Evolutionary conservation across 805 yeast genomes (phyloP).

Genomic region (Candida mattraensis): DNA sequence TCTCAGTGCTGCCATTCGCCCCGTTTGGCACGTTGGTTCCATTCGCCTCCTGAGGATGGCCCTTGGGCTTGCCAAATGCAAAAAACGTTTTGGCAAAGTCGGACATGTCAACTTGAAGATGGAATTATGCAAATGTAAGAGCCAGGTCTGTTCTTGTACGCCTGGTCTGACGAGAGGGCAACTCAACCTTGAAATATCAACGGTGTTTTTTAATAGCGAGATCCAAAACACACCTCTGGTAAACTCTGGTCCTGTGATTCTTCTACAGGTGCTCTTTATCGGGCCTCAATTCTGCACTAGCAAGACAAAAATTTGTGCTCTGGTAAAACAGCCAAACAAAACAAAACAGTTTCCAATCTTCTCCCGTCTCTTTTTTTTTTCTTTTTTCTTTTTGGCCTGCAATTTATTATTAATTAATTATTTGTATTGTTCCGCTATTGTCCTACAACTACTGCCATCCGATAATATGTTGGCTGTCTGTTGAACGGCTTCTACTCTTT

Average conservation of each 20-base stretch:
- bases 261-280: not conserved
- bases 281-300: not conserved
- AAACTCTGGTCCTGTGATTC: too few relatives aligned
- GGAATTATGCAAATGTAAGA: too few relatives aligned
- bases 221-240: not conserved
- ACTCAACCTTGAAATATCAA: slow-evolving; percentile 1
- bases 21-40: slow-evolving; percentile 4
- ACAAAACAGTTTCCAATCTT: slow-evolving; percentile 8
- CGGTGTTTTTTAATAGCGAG: not conserved
- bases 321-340: slow-evolving; percentile 7
- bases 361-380: slow-evolving; percentile 1
- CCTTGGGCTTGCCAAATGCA: slow-evolving; percentile 31
- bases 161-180: slow-evolving; percentile 1
- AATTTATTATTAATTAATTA: slow-evolving; percentile 3
- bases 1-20: too few relatives aligned
- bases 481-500: slow-evolving; percentile 3
- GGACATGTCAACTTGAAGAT: slow-evolving; percentile 29
- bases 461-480: too few relatives aligned
- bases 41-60: slow-evolving; percentile 13
- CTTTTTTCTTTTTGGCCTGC: slow-evolving; percentile 11
- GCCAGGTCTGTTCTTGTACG: not conserved
- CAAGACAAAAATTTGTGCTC: not conserved
- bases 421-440: slow-evolving; percentile 1
- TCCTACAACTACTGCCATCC: too few relatives aligned
- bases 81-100: slow-evolving; percentile 41